A percentile compares a stretch with the other conserved stretches of the same genome.
These are phyloP conservation scores for Candida silvatica DNA, from an alignment of 805 yeast genomes.

Conservation along the genomic window DNA sequence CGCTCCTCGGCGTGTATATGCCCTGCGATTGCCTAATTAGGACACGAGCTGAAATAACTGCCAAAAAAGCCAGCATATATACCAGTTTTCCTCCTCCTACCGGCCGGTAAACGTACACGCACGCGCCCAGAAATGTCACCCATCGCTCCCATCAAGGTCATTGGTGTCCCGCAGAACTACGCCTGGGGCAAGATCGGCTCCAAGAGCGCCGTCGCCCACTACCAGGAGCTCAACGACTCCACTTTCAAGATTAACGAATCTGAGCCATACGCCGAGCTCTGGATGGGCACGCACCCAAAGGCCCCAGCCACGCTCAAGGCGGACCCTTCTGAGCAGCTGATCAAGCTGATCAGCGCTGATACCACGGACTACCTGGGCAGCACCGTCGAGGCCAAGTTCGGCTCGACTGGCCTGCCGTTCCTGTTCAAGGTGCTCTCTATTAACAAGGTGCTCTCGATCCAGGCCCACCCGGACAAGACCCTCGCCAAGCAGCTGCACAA, in stretches of 20 bases:
- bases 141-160: not conserved
- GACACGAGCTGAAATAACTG: too few relatives aligned
- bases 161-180: conserved; percentile 27
- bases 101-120: too few relatives aligned
- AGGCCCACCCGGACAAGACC: conserved; percentile 94
- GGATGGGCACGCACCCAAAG: conserved; percentile 99
- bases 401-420: conserved; percentile 69
- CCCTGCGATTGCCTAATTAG: too few relatives aligned
- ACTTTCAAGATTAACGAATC: conserved; percentile 52
- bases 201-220: conserved; percentile 81
- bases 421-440: conserved; percentile 91
- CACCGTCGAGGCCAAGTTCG: conserved; percentile 50
- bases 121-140: not conserved
- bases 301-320: conserved; percentile 65
- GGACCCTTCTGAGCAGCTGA: conserved; percentile 41
- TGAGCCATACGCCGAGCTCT: conserved; percentile 91
- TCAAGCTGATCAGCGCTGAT: conserved; percentile 53
- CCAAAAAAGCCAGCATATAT: too few relatives aligned
- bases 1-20: too few relatives aligned
- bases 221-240: conserved; percentile 65
- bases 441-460: conserved; percentile 87
- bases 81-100: not conserved
- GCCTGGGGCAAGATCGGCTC: conserved; percentile 66
- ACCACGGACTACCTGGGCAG: conserved; percentile 56
- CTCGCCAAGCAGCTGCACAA: conserved; percentile 71